Evolutionary conservation across 768 basidiomycete species (phyloP), one percentile per base, ranked within the genome.

Genomic region (Crassisporium funariophilum): DNA sequence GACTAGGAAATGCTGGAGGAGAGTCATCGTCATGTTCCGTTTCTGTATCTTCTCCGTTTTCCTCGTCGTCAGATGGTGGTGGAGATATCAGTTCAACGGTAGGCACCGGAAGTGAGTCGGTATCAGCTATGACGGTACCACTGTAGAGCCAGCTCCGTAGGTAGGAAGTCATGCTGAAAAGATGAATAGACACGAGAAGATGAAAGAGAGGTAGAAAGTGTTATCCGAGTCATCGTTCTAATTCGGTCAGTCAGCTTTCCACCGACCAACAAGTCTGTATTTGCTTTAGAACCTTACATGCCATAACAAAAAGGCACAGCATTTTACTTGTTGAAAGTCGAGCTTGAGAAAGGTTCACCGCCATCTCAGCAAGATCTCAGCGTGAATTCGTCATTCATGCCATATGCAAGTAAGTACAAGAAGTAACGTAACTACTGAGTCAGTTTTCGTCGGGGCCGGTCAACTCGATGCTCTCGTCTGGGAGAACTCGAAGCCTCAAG

Each of bases 1-100:
- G 68, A 41, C 77, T 78, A 19, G 90, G 90, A 61, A 92, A 92
- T 1, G 83, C 79, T 9, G 90, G 89, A 5, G 89, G 83, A 10
- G 57, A 56, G 55, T 90, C 81, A 49, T 84, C 76, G 44, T 75
- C 69, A 9, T 69, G 33, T 56, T 70, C 68, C 3, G 61, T 70
- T 51, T 62, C 74, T 53, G 64, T 65, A 21, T 55, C 65, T 12
- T 65, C 67, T 5, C 61, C 61, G 0, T 52, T 69, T 22, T 71
- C 72, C 11, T 71, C 76, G 41, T 77, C 74, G 49, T 76, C 72
- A 7, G 67, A 62, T 35, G 71, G 60, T 23, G 66, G 71, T 35
- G 74, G 74, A 11, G 76, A 75, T 22, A 70, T 62, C 47, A 54
- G 66, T 39, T 63, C 53, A 15, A 74, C 43, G 4, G 68, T 58